phyloP scores from a whole-genome alignment of 768 basidiomycete genomes.

The Floccularia luteovirens region DNA sequence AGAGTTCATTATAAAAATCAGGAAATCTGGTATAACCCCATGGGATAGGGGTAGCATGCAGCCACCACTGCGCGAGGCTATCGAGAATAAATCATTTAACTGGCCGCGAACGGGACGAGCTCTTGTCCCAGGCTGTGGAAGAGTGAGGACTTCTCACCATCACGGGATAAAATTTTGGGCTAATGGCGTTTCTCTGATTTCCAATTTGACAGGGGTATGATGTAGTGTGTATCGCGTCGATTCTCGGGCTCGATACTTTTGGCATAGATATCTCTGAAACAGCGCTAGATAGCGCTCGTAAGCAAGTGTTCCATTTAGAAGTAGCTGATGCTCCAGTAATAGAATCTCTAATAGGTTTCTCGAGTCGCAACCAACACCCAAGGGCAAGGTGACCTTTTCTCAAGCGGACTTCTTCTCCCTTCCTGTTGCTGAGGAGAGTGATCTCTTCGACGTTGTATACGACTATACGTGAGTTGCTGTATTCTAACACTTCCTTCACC shows the following conservation, averaged over 20 bases:
- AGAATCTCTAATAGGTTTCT: too few species aligned
- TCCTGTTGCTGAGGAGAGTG: slow-evolving; percentile 20
- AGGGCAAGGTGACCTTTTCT: slow-evolving; percentile 32
- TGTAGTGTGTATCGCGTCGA: slow-evolving; percentile 41
- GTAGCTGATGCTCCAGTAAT: too few species aligned
- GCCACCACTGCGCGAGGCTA: slow-evolving; percentile 44
- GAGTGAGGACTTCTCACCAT: slow-evolving; percentile 22
- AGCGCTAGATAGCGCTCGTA: slow-evolving; percentile 39
- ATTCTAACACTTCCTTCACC: background rate
- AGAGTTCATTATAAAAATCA: too few species aligned
- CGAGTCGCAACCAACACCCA: slow-evolving; percentile 14
- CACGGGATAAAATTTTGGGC: background rate
- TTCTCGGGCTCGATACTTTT: slow-evolving; percentile 36
- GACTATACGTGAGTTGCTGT: slow-evolving; percentile 49
- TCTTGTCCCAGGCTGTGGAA: slow-evolving; percentile 42
- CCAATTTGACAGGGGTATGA: slow-evolving; percentile 48
- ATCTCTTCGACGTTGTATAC: slow-evolving; percentile 48
- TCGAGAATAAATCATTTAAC: slow-evolving; percentile 35
- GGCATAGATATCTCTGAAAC: slow-evolving; percentile 53
- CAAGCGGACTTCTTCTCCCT: slow-evolving; percentile 50
- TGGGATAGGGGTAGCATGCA: slow-evolving; percentile 56
- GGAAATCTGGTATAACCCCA: slow-evolving; percentile 46
- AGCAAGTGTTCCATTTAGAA: slow-evolving; percentile 19
- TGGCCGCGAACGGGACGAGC: slow-evolving; percentile 28
- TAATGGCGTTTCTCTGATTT: background rate